Percentiles rank a stretch among this genome's conserved stretches.
Conservation (phyloP, 306 rosid species). For the Fragaria vesca region DNA sequence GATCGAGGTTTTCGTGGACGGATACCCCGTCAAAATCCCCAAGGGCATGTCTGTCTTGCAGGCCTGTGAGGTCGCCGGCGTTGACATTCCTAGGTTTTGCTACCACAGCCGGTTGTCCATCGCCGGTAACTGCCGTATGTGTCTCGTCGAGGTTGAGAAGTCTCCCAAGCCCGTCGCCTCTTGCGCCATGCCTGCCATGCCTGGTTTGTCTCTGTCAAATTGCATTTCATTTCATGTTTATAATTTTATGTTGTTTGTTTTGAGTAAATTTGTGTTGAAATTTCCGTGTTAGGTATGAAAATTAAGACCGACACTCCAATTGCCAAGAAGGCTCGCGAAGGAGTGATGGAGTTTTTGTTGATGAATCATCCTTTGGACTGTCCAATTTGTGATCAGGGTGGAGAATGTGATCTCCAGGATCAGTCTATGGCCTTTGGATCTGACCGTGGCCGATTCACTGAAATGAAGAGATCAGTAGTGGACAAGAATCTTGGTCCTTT, state of each 20-base stretch:
- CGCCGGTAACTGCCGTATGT: constrained; percentile 98
- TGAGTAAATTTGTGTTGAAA: constrained; percentile 11
- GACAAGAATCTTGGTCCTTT: constrained; percentile 98
- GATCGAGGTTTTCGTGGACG: constrained; percentile 91
- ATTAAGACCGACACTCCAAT: constrained; percentile 94
- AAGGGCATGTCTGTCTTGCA: constrained; percentile 94
- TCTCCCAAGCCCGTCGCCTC: constrained; percentile 99
- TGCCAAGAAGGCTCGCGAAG: constrained; percentile 98
- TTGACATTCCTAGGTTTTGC: constrained; percentile 91
- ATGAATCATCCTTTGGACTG: constrained; percentile 99
- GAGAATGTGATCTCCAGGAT: constrained; percentile 99
- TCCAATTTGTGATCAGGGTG: constrained; percentile 99
- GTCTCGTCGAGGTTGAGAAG: constrained; percentile 99
- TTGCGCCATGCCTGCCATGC: constrained; percentile 99
- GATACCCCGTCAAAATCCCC: constrained; percentile 87
- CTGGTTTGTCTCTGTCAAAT: constrained; percentile 42
- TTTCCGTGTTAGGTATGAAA: constrained; percentile 73
- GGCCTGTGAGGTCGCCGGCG: constrained; percentile 96
- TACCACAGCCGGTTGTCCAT: constrained; percentile 88
- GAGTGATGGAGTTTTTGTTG: constrained; percentile 97
- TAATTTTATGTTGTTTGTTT: neutral
- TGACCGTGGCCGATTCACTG: constrained; percentile 97
- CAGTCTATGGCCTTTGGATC: constrained; percentile 99
- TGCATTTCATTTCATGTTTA: neutral
- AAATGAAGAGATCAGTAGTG: constrained; percentile 92